phyloP scores from a whole-genome alignment of 2,329 filamentous ascomycete genomes.

The Colletotrichum falcatum region DNA sequence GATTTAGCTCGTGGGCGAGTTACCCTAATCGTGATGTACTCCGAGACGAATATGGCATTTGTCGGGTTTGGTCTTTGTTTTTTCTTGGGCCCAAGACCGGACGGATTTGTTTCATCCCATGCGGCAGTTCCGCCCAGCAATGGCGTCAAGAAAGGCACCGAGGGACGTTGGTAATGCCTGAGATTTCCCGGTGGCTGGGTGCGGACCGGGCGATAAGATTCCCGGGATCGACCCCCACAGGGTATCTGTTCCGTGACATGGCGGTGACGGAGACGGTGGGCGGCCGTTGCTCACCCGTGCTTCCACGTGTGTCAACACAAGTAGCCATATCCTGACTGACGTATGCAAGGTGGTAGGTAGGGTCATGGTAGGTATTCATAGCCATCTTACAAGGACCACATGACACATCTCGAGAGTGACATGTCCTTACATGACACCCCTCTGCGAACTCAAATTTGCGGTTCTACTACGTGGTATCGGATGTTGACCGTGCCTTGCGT shows the following conservation, averaged over 20 bases:
- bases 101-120: constrained; percentile 36
- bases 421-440: constrained; percentile 33
- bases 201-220: constrained; percentile 33
- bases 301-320: constrained; percentile 34
- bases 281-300: constrained; percentile 30
- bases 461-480: constrained; percentile 33
- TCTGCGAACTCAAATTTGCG: constrained; percentile 36
- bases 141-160: constrained; percentile 13
- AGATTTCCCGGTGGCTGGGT: constrained; percentile 26
- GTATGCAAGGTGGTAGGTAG: constrained; percentile 27
- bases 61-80: neutral
- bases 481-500: constrained; percentile 27
- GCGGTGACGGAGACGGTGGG: constrained; percentile 20
- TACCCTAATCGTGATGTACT: constrained; percentile 15
- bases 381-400: constrained; percentile 7
- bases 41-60: constrained; percentile 8
- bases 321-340: constrained; percentile 32
- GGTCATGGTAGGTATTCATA: constrained; percentile 15
- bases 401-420: constrained; percentile 34
- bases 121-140: constrained; percentile 14
- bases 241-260: constrained; percentile 6
- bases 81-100: constrained; percentile 6
- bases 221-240: constrained; percentile 34
- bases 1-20: neutral
- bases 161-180: constrained; percentile 14